Conservation (phyloP, 805 yeast species). For the Tetrapisispora taiwanensis region DNA sequence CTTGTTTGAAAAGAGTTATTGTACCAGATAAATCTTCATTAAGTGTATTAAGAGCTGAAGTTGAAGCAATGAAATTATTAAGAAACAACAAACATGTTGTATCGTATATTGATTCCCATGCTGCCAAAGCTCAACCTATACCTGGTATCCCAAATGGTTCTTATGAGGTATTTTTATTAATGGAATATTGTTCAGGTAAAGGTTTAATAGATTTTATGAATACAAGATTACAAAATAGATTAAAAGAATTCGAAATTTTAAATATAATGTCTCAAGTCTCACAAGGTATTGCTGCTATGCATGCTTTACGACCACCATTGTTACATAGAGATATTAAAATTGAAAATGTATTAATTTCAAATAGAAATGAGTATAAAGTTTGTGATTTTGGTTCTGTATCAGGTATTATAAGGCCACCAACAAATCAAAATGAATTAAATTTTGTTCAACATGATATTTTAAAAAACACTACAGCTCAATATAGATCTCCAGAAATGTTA, state of each 20-base stretch:
- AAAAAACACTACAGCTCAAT: slow-evolving; percentile 79
- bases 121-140: slow-evolving; percentile 48
- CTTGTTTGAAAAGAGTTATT: slow-evolving; percentile 85
- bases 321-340: slow-evolving; percentile 76
- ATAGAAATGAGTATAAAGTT: slow-evolving; percentile 49
- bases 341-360: slow-evolving; percentile 64
- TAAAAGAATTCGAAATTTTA: slow-evolving; percentile 58
- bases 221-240: slow-evolving; percentile 51
- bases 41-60: slow-evolving; percentile 82
- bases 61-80: slow-evolving; percentile 90
- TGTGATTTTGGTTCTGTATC: slow-evolving; percentile 82
- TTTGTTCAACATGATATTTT: slow-evolving; percentile 56
- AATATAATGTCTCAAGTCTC: slow-evolving; percentile 61
- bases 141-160: slow-evolving; percentile 34
- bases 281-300: slow-evolving; percentile 71
- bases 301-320: slow-evolving; percentile 57
- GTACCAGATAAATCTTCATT: slow-evolving; percentile 84
- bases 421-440: slow-evolving; percentile 48
- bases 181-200: slow-evolving; percentile 74
- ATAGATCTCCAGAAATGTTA: slow-evolving; percentile 77
- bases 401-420: slow-evolving; percentile 53
- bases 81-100: slow-evolving; percentile 74
- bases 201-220: slow-evolving; percentile 78
- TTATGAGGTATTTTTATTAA: slow-evolving; percentile 67
- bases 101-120: slow-evolving; percentile 89